A percentile compares a stretch with the other conserved stretches of the same genome.
phyloP scores from a whole-genome alignment of 2,329 filamentous ascomycete genomes.

The Monilinia vaccinii-corymbosi region DNA sequence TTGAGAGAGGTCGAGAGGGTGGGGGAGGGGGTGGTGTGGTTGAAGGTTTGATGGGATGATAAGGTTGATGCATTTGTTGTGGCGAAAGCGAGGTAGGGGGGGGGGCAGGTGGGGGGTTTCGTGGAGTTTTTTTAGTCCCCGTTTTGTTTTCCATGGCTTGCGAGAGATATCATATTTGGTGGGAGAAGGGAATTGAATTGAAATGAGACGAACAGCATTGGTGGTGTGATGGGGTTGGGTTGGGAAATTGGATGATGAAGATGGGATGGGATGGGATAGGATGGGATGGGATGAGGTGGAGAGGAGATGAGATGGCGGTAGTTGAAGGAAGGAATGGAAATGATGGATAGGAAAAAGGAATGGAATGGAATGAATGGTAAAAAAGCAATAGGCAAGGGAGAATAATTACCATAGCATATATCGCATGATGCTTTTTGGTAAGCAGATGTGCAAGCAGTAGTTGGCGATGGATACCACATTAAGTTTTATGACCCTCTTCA shows the following conservation, averaged over 20 bases:
- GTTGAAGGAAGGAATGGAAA: not conserved
- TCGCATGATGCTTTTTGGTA: not conserved
- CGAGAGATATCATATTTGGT: not conserved
- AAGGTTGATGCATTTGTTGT: not conserved
- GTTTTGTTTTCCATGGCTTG: not conserved
- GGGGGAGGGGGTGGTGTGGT: not conserved
- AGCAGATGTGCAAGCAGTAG: not conserved
- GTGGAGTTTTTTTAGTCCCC: not conserved
- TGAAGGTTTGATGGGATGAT: not conserved
- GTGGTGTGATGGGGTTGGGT: not conserved
- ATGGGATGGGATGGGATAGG: not conserved
- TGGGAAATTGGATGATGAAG: not conserved
- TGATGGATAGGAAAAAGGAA: not conserved
- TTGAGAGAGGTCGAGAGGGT: not conserved
- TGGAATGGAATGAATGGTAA: not conserved
- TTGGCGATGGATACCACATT: constrained; percentile 3
- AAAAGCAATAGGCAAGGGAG: not conserved
- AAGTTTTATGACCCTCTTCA: not conserved
- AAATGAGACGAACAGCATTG: not conserved
- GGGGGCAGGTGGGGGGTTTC: not conserved
- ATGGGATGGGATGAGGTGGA: not conserved
- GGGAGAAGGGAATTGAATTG: not conserved
- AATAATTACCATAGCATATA: constrained; percentile 5
- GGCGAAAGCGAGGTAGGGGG: not conserved
- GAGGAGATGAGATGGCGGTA: not conserved